Conservation (phyloP, 1,139 yeast genomes). For the Geotrichum macrosporum region DNA sequence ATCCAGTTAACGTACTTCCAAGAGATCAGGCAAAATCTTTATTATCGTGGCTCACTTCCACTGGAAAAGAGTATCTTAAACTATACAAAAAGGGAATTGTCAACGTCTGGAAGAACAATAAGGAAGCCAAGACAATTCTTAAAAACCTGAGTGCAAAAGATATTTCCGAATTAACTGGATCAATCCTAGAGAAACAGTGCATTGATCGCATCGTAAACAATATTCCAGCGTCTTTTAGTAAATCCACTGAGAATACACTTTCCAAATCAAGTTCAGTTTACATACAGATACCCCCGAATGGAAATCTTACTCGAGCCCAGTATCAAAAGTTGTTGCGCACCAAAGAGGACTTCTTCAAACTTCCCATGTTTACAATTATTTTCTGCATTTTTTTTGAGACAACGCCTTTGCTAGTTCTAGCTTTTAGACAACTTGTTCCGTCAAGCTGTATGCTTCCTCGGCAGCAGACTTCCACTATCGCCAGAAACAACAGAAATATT, state of each 20-base stretch:
- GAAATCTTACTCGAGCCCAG: constrained; percentile 48
- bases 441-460: constrained; percentile 63
- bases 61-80: constrained; percentile 34
- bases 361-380: constrained; percentile 60
- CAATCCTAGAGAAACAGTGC: constrained; percentile 31
- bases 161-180: constrained; percentile 28
- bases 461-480: constrained; percentile 35
- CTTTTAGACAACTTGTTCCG: constrained; percentile 62
- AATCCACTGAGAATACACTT: not conserved
- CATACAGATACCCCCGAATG: constrained; percentile 7
- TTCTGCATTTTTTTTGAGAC: constrained; percentile 57
- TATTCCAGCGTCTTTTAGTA: not conserved
- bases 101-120: constrained; percentile 37
- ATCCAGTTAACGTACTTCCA: constrained; percentile 11
- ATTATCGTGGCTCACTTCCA: constrained; percentile 23
- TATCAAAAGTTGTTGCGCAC: constrained; percentile 58
- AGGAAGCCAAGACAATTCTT: constrained; percentile 19
- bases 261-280: constrained; percentile 5
- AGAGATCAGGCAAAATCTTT: constrained; percentile 7
- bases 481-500: constrained; percentile 21
- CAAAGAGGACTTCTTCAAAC: constrained; percentile 50
- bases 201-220: constrained; percentile 22
- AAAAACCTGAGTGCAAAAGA: constrained; percentile 15
- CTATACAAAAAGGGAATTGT: constrained; percentile 37
- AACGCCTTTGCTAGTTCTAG: constrained; percentile 57